phyloP scores from a whole-genome alignment of 2,329 filamentous ascomycete species.

The Diplocarpon mali region DNA sequence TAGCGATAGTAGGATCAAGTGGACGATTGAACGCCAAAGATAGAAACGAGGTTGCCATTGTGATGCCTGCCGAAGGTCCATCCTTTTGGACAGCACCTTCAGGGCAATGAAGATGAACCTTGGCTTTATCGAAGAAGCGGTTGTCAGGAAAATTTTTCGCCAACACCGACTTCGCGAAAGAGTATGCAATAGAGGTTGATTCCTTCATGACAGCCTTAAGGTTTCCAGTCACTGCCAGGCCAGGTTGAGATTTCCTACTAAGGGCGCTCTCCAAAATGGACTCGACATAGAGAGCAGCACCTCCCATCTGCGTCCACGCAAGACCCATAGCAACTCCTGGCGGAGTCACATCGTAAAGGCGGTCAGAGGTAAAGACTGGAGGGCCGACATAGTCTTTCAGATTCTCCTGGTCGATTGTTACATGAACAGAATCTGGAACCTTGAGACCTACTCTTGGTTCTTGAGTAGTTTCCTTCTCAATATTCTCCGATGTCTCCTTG shows the following conservation, averaged over 20 bases:
- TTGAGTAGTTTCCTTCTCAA: slow-evolving; percentile 49
- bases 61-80: slow-evolving; percentile 85
- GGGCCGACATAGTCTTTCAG: slow-evolving; percentile 95
- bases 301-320: slow-evolving; percentile 95
- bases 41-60: slow-evolving; percentile 90
- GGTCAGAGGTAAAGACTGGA: slow-evolving; percentile 88
- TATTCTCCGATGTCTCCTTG: slow-evolving; percentile 45
- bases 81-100: slow-evolving; percentile 96
- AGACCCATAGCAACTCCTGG: slow-evolving; percentile 95
- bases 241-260: slow-evolving; percentile 59
- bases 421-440: slow-evolving; percentile 78
- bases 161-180: slow-evolving; percentile 84
- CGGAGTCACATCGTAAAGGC: slow-evolving; percentile 87
- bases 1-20: slow-evolving; percentile 79
- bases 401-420: slow-evolving; percentile 78
- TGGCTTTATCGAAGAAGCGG: slow-evolving; percentile 91
- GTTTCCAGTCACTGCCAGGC: slow-evolving; percentile 87
- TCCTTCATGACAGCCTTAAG: slow-evolving; percentile 98
- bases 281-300: slow-evolving; percentile 92
- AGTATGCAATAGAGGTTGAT: slow-evolving; percentile 89
- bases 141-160: slow-evolving; percentile 79
- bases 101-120: slow-evolving; percentile 90
- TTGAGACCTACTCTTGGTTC: slow-evolving; percentile 64
- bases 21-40: slow-evolving; percentile 71
- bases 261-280: slow-evolving; percentile 84